Evolutionary conservation across 1,284 basidiomycete genomes (phyloP).

Genomic region (Apiotrichum gamsii): DNA sequence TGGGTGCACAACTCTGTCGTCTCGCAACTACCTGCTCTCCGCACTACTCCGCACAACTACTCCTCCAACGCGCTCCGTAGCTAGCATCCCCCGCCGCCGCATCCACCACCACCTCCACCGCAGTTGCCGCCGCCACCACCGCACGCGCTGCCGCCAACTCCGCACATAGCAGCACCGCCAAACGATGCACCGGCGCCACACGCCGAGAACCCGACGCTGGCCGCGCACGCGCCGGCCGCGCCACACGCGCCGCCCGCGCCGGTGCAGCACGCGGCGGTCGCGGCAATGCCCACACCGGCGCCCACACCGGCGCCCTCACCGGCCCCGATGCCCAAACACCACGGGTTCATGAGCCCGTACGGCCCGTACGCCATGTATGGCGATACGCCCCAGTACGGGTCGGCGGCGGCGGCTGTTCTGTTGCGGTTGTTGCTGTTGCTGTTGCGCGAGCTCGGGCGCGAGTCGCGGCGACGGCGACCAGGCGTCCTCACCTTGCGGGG

Average conservation of each 20-base stretch:
- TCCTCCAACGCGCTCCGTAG: no score
- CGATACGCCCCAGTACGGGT: conserved; percentile 16
- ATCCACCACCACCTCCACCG: no score
- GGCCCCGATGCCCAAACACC: neutral
- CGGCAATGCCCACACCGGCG: neutral
- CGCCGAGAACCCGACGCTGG: no score
- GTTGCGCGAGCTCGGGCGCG: neutral
- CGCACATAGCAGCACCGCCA: no score
- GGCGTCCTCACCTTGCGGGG: conserved; percentile 3
- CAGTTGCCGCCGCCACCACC: no score
- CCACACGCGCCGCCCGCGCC: neutral
- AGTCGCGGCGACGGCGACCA: neutral
- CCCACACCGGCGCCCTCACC: neutral
- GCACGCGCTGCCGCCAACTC: no score
- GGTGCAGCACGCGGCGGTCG: neutral
- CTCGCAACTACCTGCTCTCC: no score
- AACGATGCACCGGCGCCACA: no score
- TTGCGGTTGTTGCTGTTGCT: neutral
- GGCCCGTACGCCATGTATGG: conserved; percentile 1
- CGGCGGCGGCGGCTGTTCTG: neutral
- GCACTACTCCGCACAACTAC: no score
- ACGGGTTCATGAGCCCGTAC: conserved; percentile 2
- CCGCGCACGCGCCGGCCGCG: no score
- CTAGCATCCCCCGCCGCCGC: no score
- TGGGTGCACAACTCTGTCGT: no score